Conservation (phyloP, 768 basidiomycete genomes). For the Suillus placidus region DNA sequence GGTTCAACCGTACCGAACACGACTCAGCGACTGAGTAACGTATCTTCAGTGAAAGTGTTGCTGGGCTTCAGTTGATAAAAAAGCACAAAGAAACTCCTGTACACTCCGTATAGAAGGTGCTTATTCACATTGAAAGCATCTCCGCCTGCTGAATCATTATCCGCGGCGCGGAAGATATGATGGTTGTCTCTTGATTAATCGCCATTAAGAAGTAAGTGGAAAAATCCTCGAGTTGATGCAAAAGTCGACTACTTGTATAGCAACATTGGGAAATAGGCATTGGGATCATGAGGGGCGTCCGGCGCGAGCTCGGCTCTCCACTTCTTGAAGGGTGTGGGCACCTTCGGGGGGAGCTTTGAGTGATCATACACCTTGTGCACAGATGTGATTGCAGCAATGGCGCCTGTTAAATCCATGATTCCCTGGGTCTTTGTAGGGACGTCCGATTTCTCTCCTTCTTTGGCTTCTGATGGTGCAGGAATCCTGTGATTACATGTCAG, state of each 20-base stretch:
- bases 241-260: slow-evolving; percentile 51
- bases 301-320: slow-evolving; percentile 76
- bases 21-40: not conserved
- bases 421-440: slow-evolving; percentile 50
- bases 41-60: not conserved
- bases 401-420: slow-evolving; percentile 65
- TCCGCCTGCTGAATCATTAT: not conserved
- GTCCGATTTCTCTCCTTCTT: slow-evolving; percentile 41
- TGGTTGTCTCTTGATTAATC: slow-evolving; percentile 30
- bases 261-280: slow-evolving; percentile 84
- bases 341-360: slow-evolving; percentile 68
- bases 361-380: slow-evolving; percentile 60
- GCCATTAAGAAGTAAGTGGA: slow-evolving; percentile 4
- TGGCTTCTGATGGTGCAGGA: slow-evolving; percentile 48
- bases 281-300: slow-evolving; percentile 80
- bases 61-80: not conserved
- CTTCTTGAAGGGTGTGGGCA: slow-evolving; percentile 67
- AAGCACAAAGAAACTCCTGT: not conserved
- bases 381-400: slow-evolving; percentile 67
- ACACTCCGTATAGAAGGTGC: not conserved
- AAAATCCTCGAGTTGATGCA: slow-evolving; percentile 3
- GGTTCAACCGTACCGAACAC: not conserved
- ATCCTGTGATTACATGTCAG: slow-evolving; percentile 43
- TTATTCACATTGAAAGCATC: not conserved
- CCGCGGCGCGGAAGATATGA: slow-evolving; percentile 36